These are phyloP conservation scores for Debaryomyces fabryi DNA, from an alignment of 1,139 yeast species.

Conservation along the genomic window DNA sequence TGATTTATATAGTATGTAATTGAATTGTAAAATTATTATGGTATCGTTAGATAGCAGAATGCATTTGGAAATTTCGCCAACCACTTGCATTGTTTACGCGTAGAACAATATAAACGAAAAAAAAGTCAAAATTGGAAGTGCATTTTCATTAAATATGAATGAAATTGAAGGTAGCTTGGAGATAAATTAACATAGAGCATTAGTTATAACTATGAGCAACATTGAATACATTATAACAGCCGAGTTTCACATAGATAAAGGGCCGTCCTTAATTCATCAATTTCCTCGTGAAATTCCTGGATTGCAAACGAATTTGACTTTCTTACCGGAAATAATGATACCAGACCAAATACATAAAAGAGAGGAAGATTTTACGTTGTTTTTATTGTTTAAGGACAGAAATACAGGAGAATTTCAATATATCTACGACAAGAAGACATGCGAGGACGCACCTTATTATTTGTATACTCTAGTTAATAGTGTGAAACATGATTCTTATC, in stretches of 20 bases:
- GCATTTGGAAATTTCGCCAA: not conserved
- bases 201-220: conserved; percentile 24
- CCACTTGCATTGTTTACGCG: not conserved
- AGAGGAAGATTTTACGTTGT: conserved; percentile 62
- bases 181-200: not conserved
- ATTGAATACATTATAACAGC: conserved; percentile 53
- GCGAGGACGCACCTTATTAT: conserved; percentile 49
- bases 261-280: conserved; percentile 53
- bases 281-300: conserved; percentile 53
- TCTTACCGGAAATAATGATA: conserved; percentile 61
- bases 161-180: not conserved
- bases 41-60: not conserved
- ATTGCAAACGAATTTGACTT: conserved; percentile 31
- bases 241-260: conserved; percentile 61
- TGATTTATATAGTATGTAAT: conserved; percentile 7
- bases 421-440: conserved; percentile 30
- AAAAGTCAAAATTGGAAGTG: not conserved
- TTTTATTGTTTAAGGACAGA: conserved; percentile 48
- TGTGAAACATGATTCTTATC: conserved; percentile 44
- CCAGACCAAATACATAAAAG: conserved; percentile 66
- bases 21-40: conserved; percentile 4
- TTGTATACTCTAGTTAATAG: conserved; percentile 61
- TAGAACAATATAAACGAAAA: not conserved
- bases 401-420: conserved; percentile 47
- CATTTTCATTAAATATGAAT: not conserved